phyloP scores from a whole-genome alignment of 2,329 filamentous ascomycete genomes.

The Zymoseptoria passerinii region DNA sequence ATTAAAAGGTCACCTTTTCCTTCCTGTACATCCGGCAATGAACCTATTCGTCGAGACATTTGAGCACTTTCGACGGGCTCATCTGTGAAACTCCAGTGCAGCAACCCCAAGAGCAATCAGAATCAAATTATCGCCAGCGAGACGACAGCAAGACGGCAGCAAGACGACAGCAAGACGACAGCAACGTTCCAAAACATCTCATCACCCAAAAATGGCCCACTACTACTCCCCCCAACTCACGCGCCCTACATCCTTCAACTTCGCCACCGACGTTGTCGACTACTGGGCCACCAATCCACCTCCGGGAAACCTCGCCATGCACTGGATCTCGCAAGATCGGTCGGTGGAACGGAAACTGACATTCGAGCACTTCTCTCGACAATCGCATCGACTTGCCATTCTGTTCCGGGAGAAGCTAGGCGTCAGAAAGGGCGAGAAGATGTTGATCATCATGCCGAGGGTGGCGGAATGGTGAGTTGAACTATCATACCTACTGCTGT shows the following conservation, averaged over 20 bases:
- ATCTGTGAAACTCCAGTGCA: too few relatives aligned
- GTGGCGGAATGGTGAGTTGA: constrained; percentile 27
- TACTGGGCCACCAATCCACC: constrained; percentile 30
- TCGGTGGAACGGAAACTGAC: constrained; percentile 24
- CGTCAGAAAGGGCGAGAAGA: constrained; percentile 28
- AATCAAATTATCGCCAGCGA: too few relatives aligned
- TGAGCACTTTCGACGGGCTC: too few relatives aligned
- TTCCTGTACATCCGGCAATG: too few relatives aligned
- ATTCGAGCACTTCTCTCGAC: constrained; percentile 31
- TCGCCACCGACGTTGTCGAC: constrained; percentile 35
- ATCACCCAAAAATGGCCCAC: constrained; percentile 17
- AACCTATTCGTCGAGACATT: too few relatives aligned
- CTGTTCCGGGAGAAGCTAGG: constrained; percentile 29
- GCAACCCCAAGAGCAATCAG: too few relatives aligned
- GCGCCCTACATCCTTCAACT: constrained; percentile 31
- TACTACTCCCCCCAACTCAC: constrained; percentile 19
- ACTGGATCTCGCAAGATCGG: constrained; percentile 33
- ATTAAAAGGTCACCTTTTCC: too few relatives aligned
- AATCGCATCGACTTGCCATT: constrained; percentile 31
- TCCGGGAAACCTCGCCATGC: constrained; percentile 26
- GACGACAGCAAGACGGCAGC: too few relatives aligned
- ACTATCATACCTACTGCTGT: too few relatives aligned
- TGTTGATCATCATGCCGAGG: constrained; percentile 32
- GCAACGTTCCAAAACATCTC: too few relatives aligned
- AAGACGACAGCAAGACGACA: too few relatives aligned